Conservation (phyloP, 1,284 basidiomycete species). For the Pseudozyma sp. region DNA sequence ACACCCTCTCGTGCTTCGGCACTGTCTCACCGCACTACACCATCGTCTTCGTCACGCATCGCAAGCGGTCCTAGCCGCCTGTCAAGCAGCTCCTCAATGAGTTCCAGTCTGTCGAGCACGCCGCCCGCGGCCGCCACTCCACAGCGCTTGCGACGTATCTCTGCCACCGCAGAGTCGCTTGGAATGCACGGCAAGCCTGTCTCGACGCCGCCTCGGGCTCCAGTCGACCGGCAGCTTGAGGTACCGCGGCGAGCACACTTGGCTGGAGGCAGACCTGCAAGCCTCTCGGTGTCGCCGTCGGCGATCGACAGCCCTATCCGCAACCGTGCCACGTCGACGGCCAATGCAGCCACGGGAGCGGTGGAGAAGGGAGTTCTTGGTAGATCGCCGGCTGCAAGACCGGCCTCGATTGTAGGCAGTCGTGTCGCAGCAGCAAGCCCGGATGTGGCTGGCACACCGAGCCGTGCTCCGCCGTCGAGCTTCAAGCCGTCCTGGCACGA, state of each 20-base stretch:
- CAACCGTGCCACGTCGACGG: constrained; percentile 42
- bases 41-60: constrained; percentile 25
- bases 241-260: constrained; percentile 17
- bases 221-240: constrained; percentile 22
- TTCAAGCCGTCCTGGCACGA: constrained; percentile 43
- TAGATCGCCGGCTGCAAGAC: constrained; percentile 21
- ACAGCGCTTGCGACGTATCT: constrained; percentile 38
- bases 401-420: constrained; percentile 23
- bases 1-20: constrained; percentile 37
- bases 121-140: constrained; percentile 31
- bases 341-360: constrained; percentile 35
- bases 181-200: constrained; percentile 23
- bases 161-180: constrained; percentile 42
- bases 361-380: constrained; percentile 44
- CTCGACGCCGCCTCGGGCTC: constrained; percentile 35
- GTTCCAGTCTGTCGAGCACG: constrained; percentile 37
- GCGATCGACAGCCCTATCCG: constrained; percentile 26
- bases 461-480: constrained; percentile 42
- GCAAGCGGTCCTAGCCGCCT: constrained; percentile 40
- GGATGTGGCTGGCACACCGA: constrained; percentile 24
- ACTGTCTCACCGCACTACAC: constrained; percentile 13
- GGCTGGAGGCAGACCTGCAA: constrained; percentile 5
- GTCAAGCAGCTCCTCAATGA: constrained; percentile 40
- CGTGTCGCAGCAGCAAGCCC: constrained; percentile 8
- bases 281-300: constrained; percentile 25